A percentile compares a stretch with the other conserved stretches of the same genome.
Evolutionary conservation across 2,329 filamentous ascomycete genomes (phyloP).

Genomic region (Epichloe brachyelytri): DNA sequence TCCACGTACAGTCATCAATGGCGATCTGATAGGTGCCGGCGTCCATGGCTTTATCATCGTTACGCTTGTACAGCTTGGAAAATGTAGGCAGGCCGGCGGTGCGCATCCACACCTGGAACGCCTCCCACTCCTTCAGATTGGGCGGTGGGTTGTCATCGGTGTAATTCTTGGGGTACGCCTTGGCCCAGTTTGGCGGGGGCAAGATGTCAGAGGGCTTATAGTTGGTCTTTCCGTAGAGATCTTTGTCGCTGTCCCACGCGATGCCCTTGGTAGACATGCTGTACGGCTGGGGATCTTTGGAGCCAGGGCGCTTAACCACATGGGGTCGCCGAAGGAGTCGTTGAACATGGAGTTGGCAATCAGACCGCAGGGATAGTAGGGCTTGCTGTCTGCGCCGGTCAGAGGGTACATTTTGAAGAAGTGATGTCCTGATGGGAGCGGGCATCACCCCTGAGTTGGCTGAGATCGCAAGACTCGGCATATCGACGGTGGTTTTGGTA

Average conservation of each 20-base stretch:
- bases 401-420: conserved; percentile 62
- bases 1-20: conserved; percentile 61
- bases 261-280: conserved; percentile 69
- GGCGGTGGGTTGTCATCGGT: conserved; percentile 52
- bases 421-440: conserved; percentile 48
- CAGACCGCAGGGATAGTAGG: conserved; percentile 88
- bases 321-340: conserved; percentile 64
- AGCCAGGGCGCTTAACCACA: conserved; percentile 38
- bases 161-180: conserved; percentile 59
- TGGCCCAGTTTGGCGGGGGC: conserved; percentile 77
- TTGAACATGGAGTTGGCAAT: conserved; percentile 98
- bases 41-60: conserved; percentile 56
- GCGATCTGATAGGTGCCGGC: conserved; percentile 63
- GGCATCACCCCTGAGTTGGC: conserved; percentile 64
- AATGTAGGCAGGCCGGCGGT: conserved; percentile 89
- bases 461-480: conserved; percentile 73
- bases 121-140: conserved; percentile 60
- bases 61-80: conserved; percentile 81
- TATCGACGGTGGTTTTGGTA: conserved; percentile 98
- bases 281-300: conserved; percentile 39
- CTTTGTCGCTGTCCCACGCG: conserved; percentile 73
- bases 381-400: conserved; percentile 38
- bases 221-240: conserved; percentile 59
- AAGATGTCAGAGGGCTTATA: conserved; percentile 55
- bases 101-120: conserved; percentile 98